Percentiles rank a stretch among this genome's conserved stretches.
These are phyloP conservation scores for Mortierella sp. DNA, from an alignment of 371 early-diverging fungal species.

Conservation along the genomic window DNA sequence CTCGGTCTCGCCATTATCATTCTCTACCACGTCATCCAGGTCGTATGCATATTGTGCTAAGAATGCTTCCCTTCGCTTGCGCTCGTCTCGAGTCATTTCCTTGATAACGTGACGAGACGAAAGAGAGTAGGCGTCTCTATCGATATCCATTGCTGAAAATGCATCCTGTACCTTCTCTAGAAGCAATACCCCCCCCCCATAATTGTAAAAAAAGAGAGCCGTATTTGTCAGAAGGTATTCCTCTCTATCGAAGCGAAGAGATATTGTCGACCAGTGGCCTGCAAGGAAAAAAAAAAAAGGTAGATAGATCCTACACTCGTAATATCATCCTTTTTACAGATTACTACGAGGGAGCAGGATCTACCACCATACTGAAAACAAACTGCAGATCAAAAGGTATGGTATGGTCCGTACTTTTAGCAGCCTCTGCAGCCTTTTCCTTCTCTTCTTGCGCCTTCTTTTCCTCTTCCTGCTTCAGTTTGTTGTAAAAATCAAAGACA, in stretches of 20 bases:
- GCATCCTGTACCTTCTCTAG: conserved; percentile 42
- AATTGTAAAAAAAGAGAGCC: too few relatives aligned
- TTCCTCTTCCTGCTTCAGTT: conserved; percentile 48
- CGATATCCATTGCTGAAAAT: conserved; percentile 6
- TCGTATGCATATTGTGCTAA: conserved; percentile 66
- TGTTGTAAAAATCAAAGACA: conserved; percentile 46
- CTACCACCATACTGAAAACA: neutral
- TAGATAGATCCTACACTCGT: too few relatives aligned
- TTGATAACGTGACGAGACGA: conserved; percentile 50
- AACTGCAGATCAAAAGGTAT: neutral
- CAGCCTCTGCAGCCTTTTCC: conserved; percentile 55
- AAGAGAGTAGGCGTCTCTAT: conserved; percentile 30
- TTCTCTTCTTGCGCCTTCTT: conserved; percentile 55
- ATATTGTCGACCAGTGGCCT: too few relatives aligned
- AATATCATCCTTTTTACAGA: too few relatives aligned
- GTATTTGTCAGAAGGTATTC: too few relatives aligned
- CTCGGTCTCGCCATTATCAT: conserved; percentile 47
- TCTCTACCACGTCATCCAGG: conserved; percentile 55
- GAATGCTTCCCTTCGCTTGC: conserved; percentile 61
- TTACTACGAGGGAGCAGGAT: too few relatives aligned
- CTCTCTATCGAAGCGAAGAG: too few relatives aligned
- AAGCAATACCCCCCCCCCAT: too few relatives aligned
- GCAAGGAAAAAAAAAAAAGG: neutral
- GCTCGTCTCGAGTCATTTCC: conserved; percentile 60
- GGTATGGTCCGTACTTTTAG: conserved; percentile 49